These are phyloP conservation scores for Aspergillus carbonarius DNA, from an alignment of 2,329 filamentous ascomycete genomes.

Conservation along the genomic window DNA sequence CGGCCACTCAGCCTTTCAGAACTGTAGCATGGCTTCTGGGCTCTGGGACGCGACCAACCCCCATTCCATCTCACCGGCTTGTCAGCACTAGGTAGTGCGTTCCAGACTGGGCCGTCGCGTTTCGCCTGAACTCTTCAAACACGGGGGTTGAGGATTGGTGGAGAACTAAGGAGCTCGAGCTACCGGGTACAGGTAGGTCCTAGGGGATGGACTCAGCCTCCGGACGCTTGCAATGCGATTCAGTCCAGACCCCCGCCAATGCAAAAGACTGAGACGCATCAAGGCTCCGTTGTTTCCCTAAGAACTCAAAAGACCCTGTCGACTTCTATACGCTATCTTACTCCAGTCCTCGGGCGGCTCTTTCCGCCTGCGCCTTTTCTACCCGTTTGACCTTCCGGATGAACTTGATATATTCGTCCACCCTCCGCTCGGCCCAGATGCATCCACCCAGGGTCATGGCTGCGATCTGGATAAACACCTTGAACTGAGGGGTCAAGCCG, in stretches of 20 bases:
- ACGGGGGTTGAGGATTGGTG: neutral
- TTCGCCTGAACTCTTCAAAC: constrained; percentile 3
- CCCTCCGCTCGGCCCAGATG: constrained; percentile 49
- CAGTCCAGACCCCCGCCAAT: no score
- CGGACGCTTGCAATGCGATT: neutral
- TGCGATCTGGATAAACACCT: constrained; percentile 50
- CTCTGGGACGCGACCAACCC: neutral
- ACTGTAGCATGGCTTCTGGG: neutral
- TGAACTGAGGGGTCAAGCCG: constrained; percentile 50
- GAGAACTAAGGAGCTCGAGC: neutral
- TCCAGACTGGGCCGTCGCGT: neutral
- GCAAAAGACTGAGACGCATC: neutral
- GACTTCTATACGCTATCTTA: constrained; percentile 4
- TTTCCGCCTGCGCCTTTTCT: constrained; percentile 37
- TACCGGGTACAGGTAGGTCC: neutral
- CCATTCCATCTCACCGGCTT: neutral
- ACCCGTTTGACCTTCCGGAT: constrained; percentile 43
- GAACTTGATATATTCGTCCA: constrained; percentile 47
- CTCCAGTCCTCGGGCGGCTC: constrained; percentile 17
- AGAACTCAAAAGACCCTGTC: neutral
- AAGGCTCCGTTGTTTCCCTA: neutral
- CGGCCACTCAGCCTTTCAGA: neutral
- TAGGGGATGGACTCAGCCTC: neutral
- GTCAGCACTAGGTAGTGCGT: neutral
- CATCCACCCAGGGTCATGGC: constrained; percentile 50